Conservation (phyloP, 2,329 filamentous ascomycete species). For the Leptographium flavum region DNA sequence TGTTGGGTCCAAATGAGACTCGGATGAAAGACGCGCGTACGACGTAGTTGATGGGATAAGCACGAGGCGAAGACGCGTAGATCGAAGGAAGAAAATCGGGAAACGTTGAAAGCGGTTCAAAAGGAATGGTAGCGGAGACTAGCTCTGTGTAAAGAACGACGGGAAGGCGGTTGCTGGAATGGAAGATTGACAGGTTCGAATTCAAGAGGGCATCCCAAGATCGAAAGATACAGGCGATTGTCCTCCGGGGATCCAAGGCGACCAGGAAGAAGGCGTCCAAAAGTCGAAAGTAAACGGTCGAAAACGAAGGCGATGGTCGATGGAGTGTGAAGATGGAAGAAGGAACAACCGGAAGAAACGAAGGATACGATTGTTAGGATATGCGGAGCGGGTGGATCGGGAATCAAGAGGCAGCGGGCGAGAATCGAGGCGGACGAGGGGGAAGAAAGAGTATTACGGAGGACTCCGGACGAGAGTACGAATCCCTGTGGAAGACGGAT, state of each 20-base stretch:
- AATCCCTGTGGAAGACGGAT: not conserved
- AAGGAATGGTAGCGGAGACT: not conserved
- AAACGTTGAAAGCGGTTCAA: not conserved
- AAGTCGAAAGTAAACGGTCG: not conserved
- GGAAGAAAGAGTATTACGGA: not conserved
- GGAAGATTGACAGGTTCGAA: not conserved
- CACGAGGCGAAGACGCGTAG: not conserved
- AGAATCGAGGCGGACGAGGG: not conserved
- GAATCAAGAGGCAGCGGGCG: not conserved
- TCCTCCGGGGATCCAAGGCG: not conserved
- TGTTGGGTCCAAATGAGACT: not conserved
- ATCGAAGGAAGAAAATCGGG: not conserved
- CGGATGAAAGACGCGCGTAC: not conserved
- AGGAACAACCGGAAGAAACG: not conserved
- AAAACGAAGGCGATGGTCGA: not conserved
- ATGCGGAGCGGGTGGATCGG: not conserved
- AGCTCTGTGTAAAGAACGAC: conserved; percentile 4
- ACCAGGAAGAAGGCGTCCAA: not conserved
- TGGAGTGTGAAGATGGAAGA: not conserved
- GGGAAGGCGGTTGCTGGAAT: not conserved
- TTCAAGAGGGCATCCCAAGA: conserved; percentile 1
- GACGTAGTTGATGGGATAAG: no score
- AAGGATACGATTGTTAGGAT: conserved; percentile 1
- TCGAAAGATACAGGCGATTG: not conserved
- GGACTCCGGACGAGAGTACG: not conserved